phyloP scores from a whole-genome alignment of 78 protist genomes.

The Dictyostelium discoideum region DNA sequence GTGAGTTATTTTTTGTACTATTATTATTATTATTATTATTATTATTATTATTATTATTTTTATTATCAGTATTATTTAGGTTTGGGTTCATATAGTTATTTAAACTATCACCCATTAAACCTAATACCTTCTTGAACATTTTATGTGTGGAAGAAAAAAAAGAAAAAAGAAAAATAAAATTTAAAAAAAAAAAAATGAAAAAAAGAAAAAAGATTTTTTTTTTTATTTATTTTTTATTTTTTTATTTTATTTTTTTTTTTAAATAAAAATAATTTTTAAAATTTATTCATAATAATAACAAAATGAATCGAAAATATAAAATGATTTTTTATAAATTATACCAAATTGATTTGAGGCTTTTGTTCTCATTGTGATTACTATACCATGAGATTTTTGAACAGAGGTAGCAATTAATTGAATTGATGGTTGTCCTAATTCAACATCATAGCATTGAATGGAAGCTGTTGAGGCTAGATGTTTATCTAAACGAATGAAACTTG shows the following conservation, averaged over 20 bases:
- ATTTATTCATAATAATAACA: neutral
- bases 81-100: neutral
- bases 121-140: neutral
- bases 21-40: neutral
- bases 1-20: neutral
- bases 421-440: neutral
- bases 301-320: constrained; percentile 1
- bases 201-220: neutral
- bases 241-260: neutral
- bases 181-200: neutral
- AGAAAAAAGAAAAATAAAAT: too few relatives aligned
- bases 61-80: neutral
- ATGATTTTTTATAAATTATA: constrained; percentile 4
- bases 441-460: neutral
- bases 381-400: constrained; percentile 8
- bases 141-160: neutral
- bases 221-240: neutral
- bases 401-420: neutral
- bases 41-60: neutral
- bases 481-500: constrained; percentile 4
- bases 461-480: neutral
- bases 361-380: neutral
- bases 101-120: neutral
- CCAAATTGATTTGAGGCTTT: neutral
- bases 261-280: neutral